Conservation (phyloP, 192 early-diverging fungal genomes). For the Mortierella claussenii region DNA sequence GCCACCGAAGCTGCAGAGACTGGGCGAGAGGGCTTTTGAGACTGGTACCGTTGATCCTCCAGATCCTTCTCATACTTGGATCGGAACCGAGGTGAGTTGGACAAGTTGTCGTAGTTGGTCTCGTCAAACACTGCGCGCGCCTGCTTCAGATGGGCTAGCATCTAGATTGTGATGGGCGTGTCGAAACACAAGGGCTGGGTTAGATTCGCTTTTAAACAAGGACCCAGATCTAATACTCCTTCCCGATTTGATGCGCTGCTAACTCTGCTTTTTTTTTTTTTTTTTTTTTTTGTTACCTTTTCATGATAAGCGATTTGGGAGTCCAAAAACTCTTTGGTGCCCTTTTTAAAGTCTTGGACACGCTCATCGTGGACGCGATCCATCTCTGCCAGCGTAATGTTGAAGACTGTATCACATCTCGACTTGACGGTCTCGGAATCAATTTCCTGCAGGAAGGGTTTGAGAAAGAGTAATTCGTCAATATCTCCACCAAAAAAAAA, state of each 20-base stretch:
- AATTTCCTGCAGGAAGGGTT: conserved; percentile 24
- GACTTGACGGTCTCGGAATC: conserved; percentile 57
- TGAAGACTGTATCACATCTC: conserved; percentile 58
- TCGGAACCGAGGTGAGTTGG: conserved; percentile 37
- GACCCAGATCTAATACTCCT: too few relatives aligned
- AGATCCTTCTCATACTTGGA: conserved; percentile 49
- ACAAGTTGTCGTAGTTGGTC: conserved; percentile 43
- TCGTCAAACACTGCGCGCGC: conserved; percentile 50
- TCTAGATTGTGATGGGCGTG: too few relatives aligned
- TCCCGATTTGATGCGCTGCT: too few relatives aligned
- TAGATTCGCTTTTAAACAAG: too few relatives aligned
- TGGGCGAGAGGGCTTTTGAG: conserved; percentile 49
- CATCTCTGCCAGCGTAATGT: conserved; percentile 56
- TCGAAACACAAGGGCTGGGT: too few relatives aligned
- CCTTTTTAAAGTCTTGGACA: conserved; percentile 51
- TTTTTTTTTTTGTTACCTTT: conserved; percentile 34
- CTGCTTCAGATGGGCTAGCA: conserved; percentile 53
- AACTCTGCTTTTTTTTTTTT: too few relatives aligned
- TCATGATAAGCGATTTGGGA: conserved; percentile 56
- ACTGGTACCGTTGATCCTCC: conserved; percentile 47
- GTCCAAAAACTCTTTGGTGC: conserved; percentile 56
- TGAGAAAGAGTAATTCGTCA: neutral
- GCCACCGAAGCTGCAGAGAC: conserved; percentile 51
- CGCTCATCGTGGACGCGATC: conserved; percentile 58
- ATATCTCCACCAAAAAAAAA: neutral